Percentiles rank a stretch among this genome's conserved stretches.
Evolutionary conservation across 2,329 filamentous ascomycete genomes (phyloP).

Genomic region (Phialophora verrucosa): DNA sequence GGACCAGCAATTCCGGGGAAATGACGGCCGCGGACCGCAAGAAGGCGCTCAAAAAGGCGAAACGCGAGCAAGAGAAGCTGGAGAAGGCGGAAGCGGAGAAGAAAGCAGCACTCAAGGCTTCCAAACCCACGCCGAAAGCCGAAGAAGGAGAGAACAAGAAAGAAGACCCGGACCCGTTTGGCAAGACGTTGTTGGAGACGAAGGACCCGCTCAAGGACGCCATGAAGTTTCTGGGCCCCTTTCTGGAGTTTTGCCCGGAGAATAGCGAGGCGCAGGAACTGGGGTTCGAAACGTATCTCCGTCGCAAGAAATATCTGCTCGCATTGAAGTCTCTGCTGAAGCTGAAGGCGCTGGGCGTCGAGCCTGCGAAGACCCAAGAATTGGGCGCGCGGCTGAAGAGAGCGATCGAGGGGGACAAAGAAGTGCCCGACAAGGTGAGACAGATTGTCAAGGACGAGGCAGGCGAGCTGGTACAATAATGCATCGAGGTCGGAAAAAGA

Average conservation of each 20-base stretch:
- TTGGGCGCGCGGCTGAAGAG: slow-evolving; percentile 74
- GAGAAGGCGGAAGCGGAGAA: slow-evolving; percentile 82
- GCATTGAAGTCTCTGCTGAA: slow-evolving; percentile 85
- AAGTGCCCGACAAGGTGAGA: slow-evolving; percentile 66
- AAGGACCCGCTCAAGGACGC: slow-evolving; percentile 82
- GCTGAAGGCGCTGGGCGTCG: slow-evolving; percentile 70
- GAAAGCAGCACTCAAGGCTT: slow-evolving; percentile 81
- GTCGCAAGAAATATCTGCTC: slow-evolving; percentile 86
- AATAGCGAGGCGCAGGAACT: slow-evolving; percentile 80
- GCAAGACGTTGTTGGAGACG: slow-evolving; percentile 78
- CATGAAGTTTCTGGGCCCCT: slow-evolving; percentile 80
- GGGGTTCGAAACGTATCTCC: slow-evolving; percentile 88
- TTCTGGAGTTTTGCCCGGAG: slow-evolving; percentile 82
- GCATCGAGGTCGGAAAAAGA: not conserved
- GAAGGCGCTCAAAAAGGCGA: slow-evolving; percentile 88
- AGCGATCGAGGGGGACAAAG: slow-evolving; percentile 62
- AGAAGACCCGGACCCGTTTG: slow-evolving; percentile 86
- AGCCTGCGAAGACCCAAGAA: slow-evolving; percentile 75
- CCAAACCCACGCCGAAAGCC: slow-evolving; percentile 65
- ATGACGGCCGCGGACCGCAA: slow-evolving; percentile 71
- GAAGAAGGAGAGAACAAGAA: slow-evolving; percentile 70
- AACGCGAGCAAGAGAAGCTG: slow-evolving; percentile 74
- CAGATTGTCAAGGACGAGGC: slow-evolving; percentile 30
- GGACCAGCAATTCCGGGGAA: slow-evolving; percentile 56
- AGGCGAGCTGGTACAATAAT: slow-evolving; percentile 21